Base-by-base conservation (phyloP, 2,329 filamentous ascomycete genomes). In the Ustulina deusta region DNA sequence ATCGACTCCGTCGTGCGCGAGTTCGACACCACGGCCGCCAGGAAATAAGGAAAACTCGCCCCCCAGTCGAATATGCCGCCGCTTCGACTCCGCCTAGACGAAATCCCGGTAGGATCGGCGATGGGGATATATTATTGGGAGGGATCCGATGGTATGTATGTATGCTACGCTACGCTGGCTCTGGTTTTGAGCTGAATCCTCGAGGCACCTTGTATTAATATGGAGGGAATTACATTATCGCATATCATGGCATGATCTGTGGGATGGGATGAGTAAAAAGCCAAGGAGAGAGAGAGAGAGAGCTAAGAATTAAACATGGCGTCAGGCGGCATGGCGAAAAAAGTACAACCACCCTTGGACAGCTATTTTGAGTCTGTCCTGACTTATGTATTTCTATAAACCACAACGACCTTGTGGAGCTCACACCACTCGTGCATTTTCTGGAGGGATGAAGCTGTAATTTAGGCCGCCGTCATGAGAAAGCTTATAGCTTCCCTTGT, bases 1-100 rank as follows among this genome's bases (percentile, higher is more conserved):
- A 66, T 76, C 5, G 75, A 77, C 57, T 77, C 75, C 3, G 74
- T 79, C 69, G 74, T 78, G 22, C 71, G 71, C 25, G 76, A 78
- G 55, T 79, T 79, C 61, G 77, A 79, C 67, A 77, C 74, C 60
- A 75, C 75, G 5, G 52, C 76, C 17, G 51, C 66, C 4, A 74
- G 66, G 65, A 73, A 71, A 67, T 77, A 40, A 64, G 27, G 3
- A 17, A 15, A 5, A 15, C n/a, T n/a, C n/a, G n/a, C n/a, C n/a
- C n/a, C n/a, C n/a, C n/a, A n/a, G n/a, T 56, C 25, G 56, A 38
- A 34, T 32, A 65, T 27, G 3, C 29, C 40, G 25, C 11, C 13
- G 25, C 11, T 10, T 20, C 36, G 6, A 48, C 40, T 10, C 3
- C 11, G n/a, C n/a, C n/a, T 1, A 44, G 17, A 44, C n/a, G n/a